Conservation (phyloP, 192 early-diverging fungal species). For the Phlyctochytrium bullatum region DNA sequence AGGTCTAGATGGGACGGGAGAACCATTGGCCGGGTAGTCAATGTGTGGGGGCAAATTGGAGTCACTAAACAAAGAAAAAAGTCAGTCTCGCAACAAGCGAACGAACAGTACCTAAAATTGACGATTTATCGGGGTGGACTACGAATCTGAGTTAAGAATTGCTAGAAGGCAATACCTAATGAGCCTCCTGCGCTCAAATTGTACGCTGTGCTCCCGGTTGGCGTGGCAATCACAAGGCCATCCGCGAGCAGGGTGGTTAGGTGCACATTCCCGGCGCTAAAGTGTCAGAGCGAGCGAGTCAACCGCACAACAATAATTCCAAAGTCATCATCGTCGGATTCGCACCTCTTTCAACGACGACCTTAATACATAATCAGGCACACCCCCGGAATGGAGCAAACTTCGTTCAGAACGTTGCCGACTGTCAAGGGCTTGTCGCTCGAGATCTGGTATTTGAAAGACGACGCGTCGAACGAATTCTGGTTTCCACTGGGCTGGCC, state of each 20-base stretch:
- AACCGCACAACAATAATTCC: slow-evolving; percentile 82
- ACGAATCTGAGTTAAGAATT: slow-evolving; percentile 22
- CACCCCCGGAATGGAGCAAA: neutral
- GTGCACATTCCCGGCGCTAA: slow-evolving; percentile 74
- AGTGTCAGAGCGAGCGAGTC: slow-evolving; percentile 59
- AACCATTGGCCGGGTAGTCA: slow-evolving; percentile 96
- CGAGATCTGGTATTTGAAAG: neutral
- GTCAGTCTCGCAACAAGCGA: neutral
- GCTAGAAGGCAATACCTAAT: slow-evolving; percentile 1
- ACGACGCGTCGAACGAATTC: slow-evolving; percentile 5
- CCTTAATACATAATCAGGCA: neutral
- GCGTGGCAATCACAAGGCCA: slow-evolving; percentile 90
- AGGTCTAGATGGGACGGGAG: slow-evolving; percentile 92
- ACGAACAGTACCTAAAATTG: slow-evolving; percentile 51
- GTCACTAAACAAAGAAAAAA: slow-evolving; percentile 52
- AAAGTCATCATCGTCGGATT: slow-evolving; percentile 36
- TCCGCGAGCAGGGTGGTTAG: slow-evolving; percentile 96
- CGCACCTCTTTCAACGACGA: slow-evolving; percentile 79
- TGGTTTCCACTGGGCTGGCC: slow-evolving; percentile 10
- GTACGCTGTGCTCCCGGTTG: slow-evolving; percentile 72
- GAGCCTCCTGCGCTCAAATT: slow-evolving; percentile 87
- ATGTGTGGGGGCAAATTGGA: slow-evolving; percentile 85
- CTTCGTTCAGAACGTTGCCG: slow-evolving; percentile 87
- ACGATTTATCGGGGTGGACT: slow-evolving; percentile 93
- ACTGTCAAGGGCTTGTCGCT: neutral